Evolutionary conservation across 768 basidiomycete genomes (phyloP).

Genomic region (Podaxis sp.): DNA sequence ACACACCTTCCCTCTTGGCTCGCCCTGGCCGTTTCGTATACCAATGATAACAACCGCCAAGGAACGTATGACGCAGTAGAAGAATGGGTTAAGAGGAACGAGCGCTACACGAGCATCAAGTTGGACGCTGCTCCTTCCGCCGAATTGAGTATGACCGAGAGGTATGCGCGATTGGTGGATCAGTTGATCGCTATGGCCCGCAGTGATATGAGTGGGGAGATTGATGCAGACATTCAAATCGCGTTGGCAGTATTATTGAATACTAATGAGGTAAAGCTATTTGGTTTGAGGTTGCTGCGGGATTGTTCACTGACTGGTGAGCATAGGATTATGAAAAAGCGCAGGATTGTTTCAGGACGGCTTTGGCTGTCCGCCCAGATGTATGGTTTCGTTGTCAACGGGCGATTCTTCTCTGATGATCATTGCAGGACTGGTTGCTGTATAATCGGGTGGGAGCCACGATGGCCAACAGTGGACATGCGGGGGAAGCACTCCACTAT

Average conservation of each 20-base stretch:
- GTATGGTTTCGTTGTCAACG: constrained; percentile 33
- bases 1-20: constrained; percentile 78
- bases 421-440: constrained; percentile 76
- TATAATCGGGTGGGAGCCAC: constrained; percentile 95
- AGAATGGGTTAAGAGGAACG: constrained; percentile 75
- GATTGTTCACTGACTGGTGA: background rate
- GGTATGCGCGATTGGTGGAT: constrained; percentile 56
- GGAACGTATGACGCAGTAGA: constrained; percentile 77
- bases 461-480: constrained; percentile 81
- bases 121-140: constrained; percentile 36
- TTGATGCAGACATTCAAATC: constrained; percentile 95
- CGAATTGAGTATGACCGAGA: constrained; percentile 29
- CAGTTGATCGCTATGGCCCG: constrained; percentile 80
- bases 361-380: constrained; percentile 81
- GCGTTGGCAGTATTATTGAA: constrained; percentile 92
- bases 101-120: constrained; percentile 34
- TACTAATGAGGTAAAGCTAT: constrained; percentile 70
- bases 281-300: constrained; percentile 4
- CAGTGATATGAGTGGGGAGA: constrained; percentile 45
- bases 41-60: constrained; percentile 78
- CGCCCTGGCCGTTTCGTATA: constrained; percentile 84
- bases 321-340: constrained; percentile 85
- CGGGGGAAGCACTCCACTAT: constrained; percentile 80
- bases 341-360: constrained; percentile 89
- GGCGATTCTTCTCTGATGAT: background rate